Conservation (phyloP, 495 filamentous ascomycete species). For the Penicillium diatomitis region DNA sequence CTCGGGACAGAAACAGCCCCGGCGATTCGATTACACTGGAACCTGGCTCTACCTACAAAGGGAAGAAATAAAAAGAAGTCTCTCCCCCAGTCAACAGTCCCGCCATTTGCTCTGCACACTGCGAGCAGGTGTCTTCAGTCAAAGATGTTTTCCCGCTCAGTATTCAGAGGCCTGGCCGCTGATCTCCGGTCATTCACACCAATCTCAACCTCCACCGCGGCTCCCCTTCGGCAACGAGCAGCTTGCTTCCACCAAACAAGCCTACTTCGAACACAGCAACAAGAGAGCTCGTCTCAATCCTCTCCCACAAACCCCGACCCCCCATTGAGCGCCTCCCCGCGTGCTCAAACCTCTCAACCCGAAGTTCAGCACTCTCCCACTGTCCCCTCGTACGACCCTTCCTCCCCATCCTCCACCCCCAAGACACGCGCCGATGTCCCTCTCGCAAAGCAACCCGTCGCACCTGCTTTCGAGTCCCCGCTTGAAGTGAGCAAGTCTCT, state of each 20-base stretch:
- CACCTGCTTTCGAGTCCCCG: constrained; percentile 26
- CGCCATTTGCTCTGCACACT: constrained; percentile 3
- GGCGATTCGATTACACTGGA: too few species aligned
- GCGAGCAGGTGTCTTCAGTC: constrained; percentile 5
- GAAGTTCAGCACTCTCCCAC: constrained; percentile 3
- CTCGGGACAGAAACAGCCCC: constrained; percentile 10
- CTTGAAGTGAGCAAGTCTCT: constrained; percentile 47
- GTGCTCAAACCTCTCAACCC: constrained; percentile 16
- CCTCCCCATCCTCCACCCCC: constrained; percentile 9
- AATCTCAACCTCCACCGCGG: constrained; percentile 26
- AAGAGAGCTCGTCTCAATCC: constrained; percentile 11
- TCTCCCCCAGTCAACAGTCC: neutral
- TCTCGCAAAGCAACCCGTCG: constrained; percentile 25
- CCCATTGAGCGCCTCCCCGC: constrained; percentile 23
- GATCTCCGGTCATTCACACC: constrained; percentile 26
- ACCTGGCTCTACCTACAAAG: too few species aligned
- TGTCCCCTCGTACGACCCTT: constrained; percentile 6
- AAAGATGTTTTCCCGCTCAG: constrained; percentile 35
- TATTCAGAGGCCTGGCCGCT: constrained; percentile 26
- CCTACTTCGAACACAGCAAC: constrained; percentile 14
- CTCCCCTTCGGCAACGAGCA: constrained; percentile 25
- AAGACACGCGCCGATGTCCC: constrained; percentile 18
- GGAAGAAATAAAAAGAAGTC: too few species aligned
- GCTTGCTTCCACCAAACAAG: constrained; percentile 20
- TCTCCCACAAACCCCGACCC: constrained; percentile 18